Evolutionary conservation across 2,329 filamentous ascomycete genomes (phyloP).

Genomic region (Verticillium isaacii): DNA sequence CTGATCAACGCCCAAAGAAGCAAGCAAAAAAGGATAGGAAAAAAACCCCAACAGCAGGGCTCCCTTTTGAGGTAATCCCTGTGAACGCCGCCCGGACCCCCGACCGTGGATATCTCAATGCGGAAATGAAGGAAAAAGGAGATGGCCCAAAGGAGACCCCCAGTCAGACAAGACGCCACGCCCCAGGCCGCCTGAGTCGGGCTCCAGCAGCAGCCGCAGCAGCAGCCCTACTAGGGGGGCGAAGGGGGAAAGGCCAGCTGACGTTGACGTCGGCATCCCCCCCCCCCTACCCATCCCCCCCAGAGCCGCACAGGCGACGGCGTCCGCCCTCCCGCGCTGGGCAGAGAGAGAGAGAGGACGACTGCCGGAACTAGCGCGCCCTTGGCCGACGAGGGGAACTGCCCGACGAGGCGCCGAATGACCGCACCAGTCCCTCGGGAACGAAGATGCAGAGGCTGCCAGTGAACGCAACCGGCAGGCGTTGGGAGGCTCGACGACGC

Average conservation of each 20-base stretch:
- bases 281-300: not conserved
- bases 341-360: not conserved
- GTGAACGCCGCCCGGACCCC: not conserved
- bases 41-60: not conserved
- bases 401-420: not conserved
- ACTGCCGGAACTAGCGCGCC: not conserved
- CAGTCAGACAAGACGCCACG: not conserved
- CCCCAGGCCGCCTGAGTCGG: not conserved
- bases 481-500: not conserved
- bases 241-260: not conserved
- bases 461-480: not conserved
- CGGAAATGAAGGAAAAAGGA: not conserved
- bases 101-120: not conserved
- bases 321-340: not conserved
- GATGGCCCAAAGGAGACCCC: not conserved
- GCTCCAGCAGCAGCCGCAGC: not conserved
- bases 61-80: not conserved
- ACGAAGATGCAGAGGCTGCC: not conserved
- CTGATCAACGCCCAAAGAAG: not conserved
- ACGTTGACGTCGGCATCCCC: not conserved
- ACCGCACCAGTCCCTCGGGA: not conserved
- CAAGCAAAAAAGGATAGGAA: not conserved
- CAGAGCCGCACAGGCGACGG: not conserved
- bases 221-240: constrained; percentile 7
- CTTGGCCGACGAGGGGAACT: not conserved